Evolutionary conservation across 495 filamentous ascomycete species (phyloP).

Genomic region (Neurospora cerealis): DNA sequence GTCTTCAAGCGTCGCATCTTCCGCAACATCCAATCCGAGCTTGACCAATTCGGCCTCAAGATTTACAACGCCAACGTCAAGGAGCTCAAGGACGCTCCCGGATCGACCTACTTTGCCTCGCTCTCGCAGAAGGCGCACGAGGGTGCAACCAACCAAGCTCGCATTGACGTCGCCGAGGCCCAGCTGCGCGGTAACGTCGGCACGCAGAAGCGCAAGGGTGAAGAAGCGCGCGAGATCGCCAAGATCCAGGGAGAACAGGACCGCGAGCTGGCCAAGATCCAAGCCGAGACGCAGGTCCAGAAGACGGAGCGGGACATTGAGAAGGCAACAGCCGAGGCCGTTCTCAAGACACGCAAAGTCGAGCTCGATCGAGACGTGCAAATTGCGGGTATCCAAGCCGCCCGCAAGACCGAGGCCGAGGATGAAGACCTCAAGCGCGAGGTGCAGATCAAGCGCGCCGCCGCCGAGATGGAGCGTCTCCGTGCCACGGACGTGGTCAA

Average conservation of each 20-base stretch:
- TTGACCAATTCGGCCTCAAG: constrained; percentile 62
- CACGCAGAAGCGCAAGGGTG: constrained; percentile 65
- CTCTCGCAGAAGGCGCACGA: constrained; percentile 75
- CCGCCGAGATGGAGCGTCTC: constrained; percentile 68
- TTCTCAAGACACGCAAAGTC: constrained; percentile 58
- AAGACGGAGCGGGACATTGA: constrained; percentile 76
- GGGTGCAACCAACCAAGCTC: constrained; percentile 64
- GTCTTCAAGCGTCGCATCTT: constrained; percentile 71
- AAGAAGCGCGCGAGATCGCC: constrained; percentile 68
- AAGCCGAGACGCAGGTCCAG: constrained; percentile 68
- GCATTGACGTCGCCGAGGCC: constrained; percentile 62
- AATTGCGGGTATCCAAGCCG: constrained; percentile 59
- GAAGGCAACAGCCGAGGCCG: constrained; percentile 66
- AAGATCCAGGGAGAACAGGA: constrained; percentile 75
- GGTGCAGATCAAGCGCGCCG: constrained; percentile 63
- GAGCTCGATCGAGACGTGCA: constrained; percentile 60
- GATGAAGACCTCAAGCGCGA: constrained; percentile 69
- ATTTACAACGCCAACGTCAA: constrained; percentile 75
- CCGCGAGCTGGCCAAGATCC: constrained; percentile 72
- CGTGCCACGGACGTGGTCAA: constrained; percentile 68
- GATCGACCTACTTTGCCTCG: constrained; percentile 67
- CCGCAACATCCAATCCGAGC: constrained; percentile 63
- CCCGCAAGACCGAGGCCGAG: constrained; percentile 56
- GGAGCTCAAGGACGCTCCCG: constrained; percentile 69
- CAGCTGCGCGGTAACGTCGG: constrained; percentile 70